Base-by-base conservation (phyloP, 805 yeast species). In the Wickerhamiella nectarea region DNA sequence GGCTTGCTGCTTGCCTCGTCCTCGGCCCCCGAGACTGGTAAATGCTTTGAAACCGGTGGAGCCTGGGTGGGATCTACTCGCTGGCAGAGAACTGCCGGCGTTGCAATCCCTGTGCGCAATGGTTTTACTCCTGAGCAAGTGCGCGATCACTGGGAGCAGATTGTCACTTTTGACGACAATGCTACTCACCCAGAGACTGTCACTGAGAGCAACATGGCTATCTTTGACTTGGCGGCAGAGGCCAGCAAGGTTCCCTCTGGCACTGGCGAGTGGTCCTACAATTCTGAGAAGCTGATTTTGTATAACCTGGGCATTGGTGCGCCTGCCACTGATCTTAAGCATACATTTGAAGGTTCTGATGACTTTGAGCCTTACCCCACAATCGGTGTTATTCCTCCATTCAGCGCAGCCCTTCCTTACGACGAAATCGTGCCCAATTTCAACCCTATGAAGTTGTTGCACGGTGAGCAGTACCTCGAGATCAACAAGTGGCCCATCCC, bases 31-130 rank as follows among this genome's bases (percentile, higher is more conserved):
- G 74, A 74, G 25, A 75, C 78, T 38, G 97, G 96, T 46, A 80
- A 80, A 61, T 64, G 81, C 49, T 89, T 78, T 61, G 98, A 89
- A 69, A 80, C 78, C 52, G 98, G 97, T 53, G 95, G 91, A 47
- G 97, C 95, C 35, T 89, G 96, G 95, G 70, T 83, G 54, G 96
- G 94, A 56, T 75, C 76, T 63, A 87, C 95, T 34, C 75, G 96
- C 68, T 87, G 91, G 89, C 94, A 89, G 67, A 76, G 95, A 61
- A 79, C 94, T 44, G 76, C 78, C 50, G 97, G 98, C 53, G 81
- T 81, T 12, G 71, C 75, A 29, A 74, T 71, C 36, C 49, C 55
- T 12, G 54, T 63, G 29, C 52, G 47, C 38, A 65, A 63, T 17
- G 60, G 57, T 26, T 66, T 73, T 34, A 66, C 75, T 12, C 78